Evolutionary conservation across 768 basidiomycete genomes (phyloP), one percentile per base, ranked within the genome.

Genomic region (Pleurotus citrinopileatus): DNA sequence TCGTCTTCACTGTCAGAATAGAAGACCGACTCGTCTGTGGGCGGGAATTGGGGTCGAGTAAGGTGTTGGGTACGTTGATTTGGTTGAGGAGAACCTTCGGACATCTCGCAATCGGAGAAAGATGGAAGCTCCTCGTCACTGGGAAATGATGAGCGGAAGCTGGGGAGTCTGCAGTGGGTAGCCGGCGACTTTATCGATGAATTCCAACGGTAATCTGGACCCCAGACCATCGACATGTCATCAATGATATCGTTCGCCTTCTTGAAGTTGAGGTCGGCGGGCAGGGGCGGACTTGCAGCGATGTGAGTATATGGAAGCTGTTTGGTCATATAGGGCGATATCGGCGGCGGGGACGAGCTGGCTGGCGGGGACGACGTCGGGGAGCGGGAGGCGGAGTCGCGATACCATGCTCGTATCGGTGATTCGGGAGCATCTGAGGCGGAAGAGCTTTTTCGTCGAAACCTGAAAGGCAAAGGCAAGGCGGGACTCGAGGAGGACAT

Each of bases 1-100:
- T 70, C 70, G 26, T 68, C 66, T 32, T 71, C 73, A 46, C 66
- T 71, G 42, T 75, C 74, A 7, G 67, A 66, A 54, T 67, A 66
- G 23, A 65, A 61, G 5, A 61, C 59, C 36, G 64, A 62, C 20
- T 55, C 58, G 47, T 63, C 63, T 51, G 54, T 61, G 55, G 61
- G 17, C 12, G 34, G 13, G 17, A 63, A 42, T 64, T 53, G 37
- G 62, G 61, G 53, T 65, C 61, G 53, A 61, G 60, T 17, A 63
- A 56, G 25, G 61, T 57, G 45, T 70, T 50, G 44, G 32, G 17
- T 58, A 56, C 60, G 60, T 26, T 58, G 52, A 27, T 60, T 59
- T n/a, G 58, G 52, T 26, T 65, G 61, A 51, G 71, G 70, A 22
- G 67, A 68, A 20, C 52, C 60, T 38, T 70, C 71, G 19, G 70